Percentiles rank a stretch among this genome's conserved stretches.
phyloP scores from a whole-genome alignment of 108 stramenopile genomes.

The Ochromonas danica region DNA sequence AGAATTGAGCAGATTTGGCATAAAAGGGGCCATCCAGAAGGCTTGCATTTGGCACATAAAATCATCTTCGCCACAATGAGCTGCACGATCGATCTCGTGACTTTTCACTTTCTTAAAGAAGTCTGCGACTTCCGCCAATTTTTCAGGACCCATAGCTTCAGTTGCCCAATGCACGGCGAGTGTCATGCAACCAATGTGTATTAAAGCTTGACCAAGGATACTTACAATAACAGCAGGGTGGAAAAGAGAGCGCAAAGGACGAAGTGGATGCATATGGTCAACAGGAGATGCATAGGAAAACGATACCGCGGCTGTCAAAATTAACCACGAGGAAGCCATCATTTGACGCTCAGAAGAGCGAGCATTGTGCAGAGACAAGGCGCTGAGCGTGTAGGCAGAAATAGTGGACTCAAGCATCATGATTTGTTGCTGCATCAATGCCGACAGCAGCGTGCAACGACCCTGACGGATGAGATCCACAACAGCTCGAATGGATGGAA shows the following conservation, averaged over 20 bases:
- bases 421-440: slow-evolving; percentile 77
- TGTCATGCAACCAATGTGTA: slow-evolving; percentile 84
- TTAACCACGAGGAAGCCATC: slow-evolving; percentile 80
- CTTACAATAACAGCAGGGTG: slow-evolving; percentile 87
- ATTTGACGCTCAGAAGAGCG: slow-evolving; percentile 94
- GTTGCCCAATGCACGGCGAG: slow-evolving; percentile 72
- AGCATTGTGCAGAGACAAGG: slow-evolving; percentile 91
- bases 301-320: slow-evolving; percentile 84
- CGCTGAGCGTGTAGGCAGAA: slow-evolving; percentile 89
- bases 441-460: slow-evolving; percentile 79
- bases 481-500: slow-evolving; percentile 89
- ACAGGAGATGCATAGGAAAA: slow-evolving; percentile 89
- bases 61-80: slow-evolving; percentile 28
- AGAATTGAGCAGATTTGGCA: slow-evolving; percentile 72
- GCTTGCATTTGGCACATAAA: slow-evolving; percentile 21
- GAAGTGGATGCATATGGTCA: slow-evolving; percentile 78
- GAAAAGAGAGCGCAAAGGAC: slow-evolving; percentile 89
- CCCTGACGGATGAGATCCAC: slow-evolving; percentile 95
- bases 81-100: slow-evolving; percentile 39
- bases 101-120: slow-evolving; percentile 35
- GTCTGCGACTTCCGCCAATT: slow-evolving; percentile 20
- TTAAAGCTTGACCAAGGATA: slow-evolving; percentile 83
- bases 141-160: slow-evolving; percentile 47
- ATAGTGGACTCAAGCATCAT: slow-evolving; percentile 92
- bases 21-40: slow-evolving; percentile 39